Conservation (phyloP, 1,284 basidiomycete genomes). For the Mycosarcoma maydis region DNA sequence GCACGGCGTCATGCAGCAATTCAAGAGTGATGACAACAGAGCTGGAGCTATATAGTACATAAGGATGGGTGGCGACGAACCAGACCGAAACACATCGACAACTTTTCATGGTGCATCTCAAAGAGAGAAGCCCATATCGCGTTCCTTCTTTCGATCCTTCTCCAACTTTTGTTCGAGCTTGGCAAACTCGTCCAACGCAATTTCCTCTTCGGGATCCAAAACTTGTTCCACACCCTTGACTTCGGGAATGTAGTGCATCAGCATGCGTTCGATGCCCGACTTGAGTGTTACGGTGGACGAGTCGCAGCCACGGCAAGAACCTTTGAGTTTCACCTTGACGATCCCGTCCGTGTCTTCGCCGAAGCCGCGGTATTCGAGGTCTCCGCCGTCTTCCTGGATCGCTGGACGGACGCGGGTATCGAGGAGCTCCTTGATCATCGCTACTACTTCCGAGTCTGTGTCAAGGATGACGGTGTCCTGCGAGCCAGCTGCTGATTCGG, state of each 20-base stretch:
- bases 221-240: slow-evolving; percentile 97
- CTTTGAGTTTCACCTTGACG: slow-evolving; percentile 86
- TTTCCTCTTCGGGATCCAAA: slow-evolving; percentile 86
- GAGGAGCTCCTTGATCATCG: slow-evolving; percentile 97
- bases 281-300: slow-evolving; percentile 94
- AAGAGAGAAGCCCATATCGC: slow-evolving; percentile 55
- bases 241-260: slow-evolving; percentile 99
- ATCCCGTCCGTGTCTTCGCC: slow-evolving; percentile 71
- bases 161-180: slow-evolving; percentile 85
- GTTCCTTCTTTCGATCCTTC: slow-evolving; percentile 53
- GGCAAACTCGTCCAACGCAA: slow-evolving; percentile 87
- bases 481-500: slow-evolving; percentile 74
- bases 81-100: no score
- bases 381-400: slow-evolving; percentile 94
- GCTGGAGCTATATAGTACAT: no score
- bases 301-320: slow-evolving; percentile 92
- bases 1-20: no score
- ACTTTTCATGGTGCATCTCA: no score
- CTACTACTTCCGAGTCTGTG: slow-evolving; percentile 94
- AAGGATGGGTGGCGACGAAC: no score
- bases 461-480: slow-evolving; percentile 96
- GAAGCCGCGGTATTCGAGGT: slow-evolving; percentile 84
- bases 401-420: slow-evolving; percentile 94
- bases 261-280: slow-evolving; percentile 81
- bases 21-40: no score